Evolutionary conservation across 1,284 basidiomycete species (phyloP), one percentile per base, ranked within the genome.

Genomic region (Cutaneotrichosporon mucoides): DNA sequence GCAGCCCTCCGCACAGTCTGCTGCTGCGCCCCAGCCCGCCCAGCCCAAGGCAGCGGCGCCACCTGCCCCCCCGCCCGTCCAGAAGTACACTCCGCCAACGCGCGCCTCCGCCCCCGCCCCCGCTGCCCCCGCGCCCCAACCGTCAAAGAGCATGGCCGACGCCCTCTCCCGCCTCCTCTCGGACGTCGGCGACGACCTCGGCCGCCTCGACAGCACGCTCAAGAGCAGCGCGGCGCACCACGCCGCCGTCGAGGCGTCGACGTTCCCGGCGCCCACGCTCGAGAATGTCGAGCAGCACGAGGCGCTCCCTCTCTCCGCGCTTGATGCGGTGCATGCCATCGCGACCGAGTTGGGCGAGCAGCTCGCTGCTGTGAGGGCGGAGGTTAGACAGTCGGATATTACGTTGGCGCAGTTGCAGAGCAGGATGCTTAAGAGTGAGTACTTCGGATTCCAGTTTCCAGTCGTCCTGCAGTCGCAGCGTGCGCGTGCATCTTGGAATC

Each of bases 361-460:
- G 45, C 66, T 78, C 3, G 42, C 61, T 6, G 65, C 65, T 6
- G 68, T 76, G 57, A 74, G 63, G 40, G 53, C 55, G 3, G 52
- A 60, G 11, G 67, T 70, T 35, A 60, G 58, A 13, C 61, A 50
- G n/a, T 53, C 64, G 5, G 70, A 80, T 57, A 62, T 71, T 6
- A 71, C 73, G 49, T 69, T 81, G 2, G 67, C 71, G 0, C 78
- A 79, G 53, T 59, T 83, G 56, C 78, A 82, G 62, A 77, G 78
- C 36, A 61, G 72, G 38, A 62, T 80, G 71, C 46, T 81, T 58
- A 76, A 82, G 75, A 72, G 82, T 81, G 52, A 61, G 76, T 71
- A 12, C 24, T 11, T 33, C 13, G 2, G 13, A 6, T 11, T 43
- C 15, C 11, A 43, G 15, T 43, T 24, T 24, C 24, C 24, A 24